Evolutionary conservation across 2,329 filamentous ascomycete genomes (phyloP).

Genomic region (Rutstroemia sp.): DNA sequence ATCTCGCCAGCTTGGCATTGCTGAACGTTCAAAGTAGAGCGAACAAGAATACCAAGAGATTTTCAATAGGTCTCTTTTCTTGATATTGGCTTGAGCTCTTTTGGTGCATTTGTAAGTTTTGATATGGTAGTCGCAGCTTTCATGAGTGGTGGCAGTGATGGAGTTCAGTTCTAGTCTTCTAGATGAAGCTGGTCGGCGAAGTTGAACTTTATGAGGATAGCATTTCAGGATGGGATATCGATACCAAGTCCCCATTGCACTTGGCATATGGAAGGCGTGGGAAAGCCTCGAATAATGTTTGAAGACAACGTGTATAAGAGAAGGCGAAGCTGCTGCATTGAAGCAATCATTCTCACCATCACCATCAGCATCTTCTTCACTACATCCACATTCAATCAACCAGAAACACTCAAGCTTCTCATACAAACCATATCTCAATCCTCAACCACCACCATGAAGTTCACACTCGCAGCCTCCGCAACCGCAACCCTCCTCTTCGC

Average conservation of each 20-base stretch:
- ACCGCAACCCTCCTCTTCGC: background rate
- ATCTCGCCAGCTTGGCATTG: too few relatives aligned
- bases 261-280: background rate
- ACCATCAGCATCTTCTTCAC: background rate
- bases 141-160: too few relatives aligned
- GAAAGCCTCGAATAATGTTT: background rate
- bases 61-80: too few relatives aligned
- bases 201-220: too few relatives aligned
- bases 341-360: background rate
- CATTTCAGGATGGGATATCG: background rate
- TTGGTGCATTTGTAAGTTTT: too few relatives aligned
- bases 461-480: background rate
- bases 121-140: too few relatives aligned
- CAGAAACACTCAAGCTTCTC: background rate
- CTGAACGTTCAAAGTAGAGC: too few relatives aligned
- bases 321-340: background rate
- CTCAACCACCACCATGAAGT: constrained; percentile 5
- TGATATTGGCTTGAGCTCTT: too few relatives aligned
- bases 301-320: background rate
- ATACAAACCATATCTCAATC: background rate
- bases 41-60: too few relatives aligned
- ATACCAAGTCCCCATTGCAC: background rate
- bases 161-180: too few relatives aligned
- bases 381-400: background rate
- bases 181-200: too few relatives aligned